These are phyloP conservation scores for Russula griseocarnosa DNA, from an alignment of 768 basidiomycete species.

Conservation along the genomic window DNA sequence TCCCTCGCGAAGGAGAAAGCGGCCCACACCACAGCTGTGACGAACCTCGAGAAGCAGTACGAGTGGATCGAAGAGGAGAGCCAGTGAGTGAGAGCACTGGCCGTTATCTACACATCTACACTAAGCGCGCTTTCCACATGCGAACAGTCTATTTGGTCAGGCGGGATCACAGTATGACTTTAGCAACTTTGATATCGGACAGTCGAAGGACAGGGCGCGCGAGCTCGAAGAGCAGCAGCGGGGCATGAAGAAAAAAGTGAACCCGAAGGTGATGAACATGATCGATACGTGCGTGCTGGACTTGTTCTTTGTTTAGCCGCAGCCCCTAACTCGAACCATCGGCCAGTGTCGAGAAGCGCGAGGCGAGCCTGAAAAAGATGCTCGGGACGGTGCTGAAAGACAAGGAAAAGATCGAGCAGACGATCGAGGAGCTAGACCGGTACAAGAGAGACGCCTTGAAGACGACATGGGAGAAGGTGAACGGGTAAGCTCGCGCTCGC, in stretches of 20 bases:
- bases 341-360: conserved; percentile 87
- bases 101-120: neutral
- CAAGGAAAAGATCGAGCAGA: conserved; percentile 91
- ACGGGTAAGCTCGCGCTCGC: conserved; percentile 47
- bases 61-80: conserved; percentile 89
- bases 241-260: conserved; percentile 92
- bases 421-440: conserved; percentile 86
- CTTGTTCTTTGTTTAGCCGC: neutral
- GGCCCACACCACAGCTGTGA: conserved; percentile 46
- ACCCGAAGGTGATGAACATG: conserved; percentile 93
- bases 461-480: conserved; percentile 96
- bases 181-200: conserved; percentile 52
- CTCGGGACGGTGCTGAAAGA: conserved; percentile 84
- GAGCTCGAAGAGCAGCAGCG: conserved; percentile 77
- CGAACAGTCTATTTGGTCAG: conserved; percentile 64
- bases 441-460: conserved; percentile 91
- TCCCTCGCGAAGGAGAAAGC: conserved; percentile 61
- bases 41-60: conserved; percentile 73
- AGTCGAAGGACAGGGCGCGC: conserved; percentile 57
- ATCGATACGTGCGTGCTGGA: conserved; percentile 70
- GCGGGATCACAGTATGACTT: conserved; percentile 82
- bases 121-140: conserved; percentile 2
- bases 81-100: conserved; percentile 51
- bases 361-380: conserved; percentile 82
- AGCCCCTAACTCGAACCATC: conserved; percentile 9